Percentiles rank a stretch among this genome's conserved stretches.
These are phyloP conservation scores for Tylopilus subfusipes DNA, from an alignment of 768 basidiomycete genomes.

Conservation along the genomic window DNA sequence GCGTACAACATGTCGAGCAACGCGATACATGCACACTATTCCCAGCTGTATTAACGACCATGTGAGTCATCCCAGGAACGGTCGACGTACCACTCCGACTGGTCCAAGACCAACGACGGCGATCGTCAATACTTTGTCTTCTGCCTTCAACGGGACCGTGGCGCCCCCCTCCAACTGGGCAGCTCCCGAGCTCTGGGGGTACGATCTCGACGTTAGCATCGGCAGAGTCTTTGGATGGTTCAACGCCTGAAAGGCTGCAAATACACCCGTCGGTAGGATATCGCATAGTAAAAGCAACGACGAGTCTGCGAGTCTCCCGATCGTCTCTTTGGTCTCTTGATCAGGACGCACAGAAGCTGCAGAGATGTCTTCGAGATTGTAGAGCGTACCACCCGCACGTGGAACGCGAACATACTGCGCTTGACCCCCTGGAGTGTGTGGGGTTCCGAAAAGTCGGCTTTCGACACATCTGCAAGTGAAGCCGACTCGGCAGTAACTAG, in stretches of 20 bases:
- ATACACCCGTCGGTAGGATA: slow-evolving; percentile 77
- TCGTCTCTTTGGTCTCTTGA: slow-evolving; percentile 33
- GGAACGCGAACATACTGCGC: slow-evolving; percentile 78
- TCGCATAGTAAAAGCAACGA: slow-evolving; percentile 72
- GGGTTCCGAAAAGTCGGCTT: slow-evolving; percentile 62
- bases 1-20: slow-evolving; percentile 58
- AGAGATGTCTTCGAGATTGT: slow-evolving; percentile 53
- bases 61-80: neutral
- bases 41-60: neutral
- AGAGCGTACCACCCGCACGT: slow-evolving; percentile 75
- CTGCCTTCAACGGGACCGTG: slow-evolving; percentile 33
- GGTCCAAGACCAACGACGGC: slow-evolving; percentile 76
- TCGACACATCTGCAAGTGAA: slow-evolving; percentile 67
- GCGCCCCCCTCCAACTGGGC: slow-evolving; percentile 1
- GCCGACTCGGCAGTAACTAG: slow-evolving; percentile 67
- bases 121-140: slow-evolving; percentile 54
- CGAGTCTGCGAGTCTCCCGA: slow-evolving; percentile 51
- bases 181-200: slow-evolving; percentile 40
- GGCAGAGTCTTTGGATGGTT: slow-evolving; percentile 70
- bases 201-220: slow-evolving; percentile 54
- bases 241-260: slow-evolving; percentile 68
- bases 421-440: slow-evolving; percentile 66
- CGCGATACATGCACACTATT: slow-evolving; percentile 57
- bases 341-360: slow-evolving; percentile 5
- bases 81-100: slow-evolving; percentile 56